These are phyloP conservation scores for Achaetomium macrosporum DNA, from an alignment of 2,329 filamentous ascomycete genomes.

Conservation along the genomic window DNA sequence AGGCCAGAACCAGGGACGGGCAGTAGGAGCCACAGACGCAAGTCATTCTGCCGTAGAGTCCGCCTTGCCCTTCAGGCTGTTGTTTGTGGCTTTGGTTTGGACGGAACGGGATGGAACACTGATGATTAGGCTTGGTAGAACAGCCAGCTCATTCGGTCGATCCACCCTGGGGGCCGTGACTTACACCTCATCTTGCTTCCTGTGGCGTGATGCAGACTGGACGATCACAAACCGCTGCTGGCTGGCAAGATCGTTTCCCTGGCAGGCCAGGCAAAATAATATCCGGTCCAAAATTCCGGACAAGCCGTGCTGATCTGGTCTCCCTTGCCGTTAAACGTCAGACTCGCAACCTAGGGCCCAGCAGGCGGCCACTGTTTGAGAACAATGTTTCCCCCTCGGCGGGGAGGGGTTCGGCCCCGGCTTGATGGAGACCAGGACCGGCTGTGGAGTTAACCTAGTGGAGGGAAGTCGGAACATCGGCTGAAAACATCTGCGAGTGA, in stretches of 20 bases:
- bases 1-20: constrained; percentile 4
- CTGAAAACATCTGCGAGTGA: background rate
- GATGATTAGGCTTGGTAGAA: constrained; percentile 12
- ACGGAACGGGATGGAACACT: constrained; percentile 11
- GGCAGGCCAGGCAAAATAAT: constrained; percentile 9
- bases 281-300: constrained; percentile 19
- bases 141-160: constrained; percentile 12
- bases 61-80: constrained; percentile 11
- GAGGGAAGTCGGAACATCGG: background rate
- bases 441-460: constrained; percentile 4
- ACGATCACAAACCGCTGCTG: constrained; percentile 12
- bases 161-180: constrained; percentile 24
- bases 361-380: constrained; percentile 6
- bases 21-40: constrained; percentile 1
- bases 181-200: constrained; percentile 25
- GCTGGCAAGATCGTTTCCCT: constrained; percentile 3
- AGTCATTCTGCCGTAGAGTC: background rate
- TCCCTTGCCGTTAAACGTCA: background rate
- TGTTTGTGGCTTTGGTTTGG: constrained; percentile 5
- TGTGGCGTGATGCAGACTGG: constrained; percentile 20
- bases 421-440: constrained; percentile 6
- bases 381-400: background rate
- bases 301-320: background rate
- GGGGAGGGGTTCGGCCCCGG: background rate
- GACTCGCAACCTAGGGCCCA: background rate